Conservation (phyloP, 169 alveolate genomes). For the Cryptosporidium parvum region DNA sequence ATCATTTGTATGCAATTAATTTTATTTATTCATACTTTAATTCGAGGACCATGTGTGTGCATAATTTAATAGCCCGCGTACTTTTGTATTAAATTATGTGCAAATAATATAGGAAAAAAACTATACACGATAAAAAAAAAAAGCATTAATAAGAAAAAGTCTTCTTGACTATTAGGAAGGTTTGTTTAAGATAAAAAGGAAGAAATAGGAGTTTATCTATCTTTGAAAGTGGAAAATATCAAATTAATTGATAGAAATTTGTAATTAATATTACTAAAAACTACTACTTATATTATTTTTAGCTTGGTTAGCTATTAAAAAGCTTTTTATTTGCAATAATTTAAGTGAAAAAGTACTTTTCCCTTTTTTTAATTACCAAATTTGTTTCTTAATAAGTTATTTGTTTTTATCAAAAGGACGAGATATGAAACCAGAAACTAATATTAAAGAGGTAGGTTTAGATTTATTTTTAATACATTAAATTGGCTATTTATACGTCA, state of each 20-base stretch:
- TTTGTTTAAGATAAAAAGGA: no score
- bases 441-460: slow-evolving; percentile 6
- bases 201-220: neutral
- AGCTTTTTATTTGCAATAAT: neutral
- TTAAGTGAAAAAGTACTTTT: neutral
- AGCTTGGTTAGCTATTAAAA: no score
- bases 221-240: neutral
- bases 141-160: neutral
- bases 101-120: neutral
- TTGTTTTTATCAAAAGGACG: no score
- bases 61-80: slow-evolving; percentile 3
- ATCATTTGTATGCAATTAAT: neutral
- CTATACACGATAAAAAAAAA: neutral
- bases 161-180: neutral
- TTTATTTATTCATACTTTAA: neutral
- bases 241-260: neutral
- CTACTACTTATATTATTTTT: no score
- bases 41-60: slow-evolving; percentile 19
- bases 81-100: neutral
- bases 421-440: neutral
- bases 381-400: neutral
- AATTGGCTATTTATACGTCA: neutral
- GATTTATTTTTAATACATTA: neutral
- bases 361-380: neutral
- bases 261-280: no score